Conservation (phyloP, 2,329 filamentous ascomycete genomes). For the Mycocentrospora acerina region DNA sequence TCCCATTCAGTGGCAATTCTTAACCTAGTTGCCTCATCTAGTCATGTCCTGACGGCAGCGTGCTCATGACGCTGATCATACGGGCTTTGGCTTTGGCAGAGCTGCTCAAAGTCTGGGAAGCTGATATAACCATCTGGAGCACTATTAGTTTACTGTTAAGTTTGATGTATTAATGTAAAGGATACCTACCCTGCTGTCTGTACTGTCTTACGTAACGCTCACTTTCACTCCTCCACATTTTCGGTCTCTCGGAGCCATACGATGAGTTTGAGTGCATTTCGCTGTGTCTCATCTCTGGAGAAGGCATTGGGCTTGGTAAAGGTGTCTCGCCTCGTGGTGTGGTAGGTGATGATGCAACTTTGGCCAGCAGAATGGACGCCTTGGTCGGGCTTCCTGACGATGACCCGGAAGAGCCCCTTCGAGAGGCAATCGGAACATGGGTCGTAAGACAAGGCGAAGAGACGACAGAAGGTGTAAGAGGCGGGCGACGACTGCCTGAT, state of each 20-base stretch:
- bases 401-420: constrained; percentile 42
- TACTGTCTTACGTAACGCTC: constrained; percentile 41
- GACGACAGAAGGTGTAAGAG: constrained; percentile 49
- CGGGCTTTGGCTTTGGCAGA: constrained; percentile 45
- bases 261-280: constrained; percentile 29
- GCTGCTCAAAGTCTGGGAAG: constrained; percentile 73
- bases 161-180: neutral
- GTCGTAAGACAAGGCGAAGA: constrained; percentile 49
- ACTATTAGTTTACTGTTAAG: constrained; percentile 26
- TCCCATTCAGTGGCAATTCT: constrained; percentile 1
- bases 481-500: constrained; percentile 44
- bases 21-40: constrained; percentile 3
- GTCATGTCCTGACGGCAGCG: constrained; percentile 38
- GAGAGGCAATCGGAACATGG: constrained; percentile 41
- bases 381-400: constrained; percentile 45
- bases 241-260: constrained; percentile 27
- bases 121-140: constrained; percentile 63
- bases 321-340: constrained; percentile 42
- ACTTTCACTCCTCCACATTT: constrained; percentile 40
- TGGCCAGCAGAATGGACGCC: constrained; percentile 46
- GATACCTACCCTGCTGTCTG: constrained; percentile 40
- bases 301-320: constrained; percentile 30
- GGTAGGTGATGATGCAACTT: constrained; percentile 46
- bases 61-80: constrained; percentile 35
- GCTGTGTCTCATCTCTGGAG: constrained; percentile 21